phyloP scores from a whole-genome alignment of 305 asterid species.

The Fraxinus dipetala region DNA sequence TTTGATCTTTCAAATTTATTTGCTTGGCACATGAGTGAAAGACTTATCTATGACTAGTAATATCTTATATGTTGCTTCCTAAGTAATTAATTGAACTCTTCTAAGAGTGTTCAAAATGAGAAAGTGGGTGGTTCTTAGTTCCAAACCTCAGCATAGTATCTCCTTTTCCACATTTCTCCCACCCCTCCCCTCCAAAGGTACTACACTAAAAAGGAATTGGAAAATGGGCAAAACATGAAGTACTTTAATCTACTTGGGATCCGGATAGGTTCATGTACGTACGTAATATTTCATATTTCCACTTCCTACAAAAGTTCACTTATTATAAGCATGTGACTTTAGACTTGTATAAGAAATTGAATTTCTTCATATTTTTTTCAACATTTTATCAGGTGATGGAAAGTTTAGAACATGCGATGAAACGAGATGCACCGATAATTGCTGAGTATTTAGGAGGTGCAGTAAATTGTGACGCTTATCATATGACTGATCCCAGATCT shows the following conservation, averaged over 20 bases:
- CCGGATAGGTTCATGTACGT: not conserved
- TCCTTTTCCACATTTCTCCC: not conserved
- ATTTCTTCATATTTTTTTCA: not conserved
- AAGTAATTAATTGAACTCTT: not conserved
- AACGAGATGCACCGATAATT: constrained; percentile 77
- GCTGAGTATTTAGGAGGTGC: constrained; percentile 98
- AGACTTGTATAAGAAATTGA: not conserved
- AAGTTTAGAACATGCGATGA: constrained; percentile 88
- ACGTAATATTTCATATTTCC: not conserved
- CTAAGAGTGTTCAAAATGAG: not conserved
- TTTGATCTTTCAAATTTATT: not conserved
- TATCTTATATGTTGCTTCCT: not conserved
- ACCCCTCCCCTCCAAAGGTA: not conserved
- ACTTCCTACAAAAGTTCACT: not conserved
- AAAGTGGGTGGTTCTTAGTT: not conserved
- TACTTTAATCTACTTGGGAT: not conserved
- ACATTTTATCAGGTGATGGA: constrained; percentile 63
- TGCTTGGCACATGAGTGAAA: not conserved
- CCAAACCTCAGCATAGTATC: not conserved
- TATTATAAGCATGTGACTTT: not conserved
- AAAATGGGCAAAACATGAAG: not conserved
- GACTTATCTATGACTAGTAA: not conserved
- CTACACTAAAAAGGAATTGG: not conserved
- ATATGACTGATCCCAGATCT: constrained; percentile 92
- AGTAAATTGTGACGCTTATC: constrained; percentile 91